Base-by-base conservation (phyloP, 73 alveolate species). In the Blepharisma stoltei region DNA sequence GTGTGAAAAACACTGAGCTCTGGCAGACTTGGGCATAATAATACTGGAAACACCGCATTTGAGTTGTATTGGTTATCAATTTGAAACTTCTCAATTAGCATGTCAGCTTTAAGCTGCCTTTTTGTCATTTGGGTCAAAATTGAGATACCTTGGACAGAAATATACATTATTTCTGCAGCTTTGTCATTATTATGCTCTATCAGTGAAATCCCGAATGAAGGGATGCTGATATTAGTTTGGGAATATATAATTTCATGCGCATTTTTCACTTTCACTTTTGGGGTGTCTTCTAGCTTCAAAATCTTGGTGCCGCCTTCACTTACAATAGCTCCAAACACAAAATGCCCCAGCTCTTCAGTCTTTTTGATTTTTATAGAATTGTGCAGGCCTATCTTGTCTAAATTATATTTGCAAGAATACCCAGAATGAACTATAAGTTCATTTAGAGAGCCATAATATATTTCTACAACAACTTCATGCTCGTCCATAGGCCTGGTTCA, bases 31-130 rank as follows among this genome's bases (percentile, higher is more conserved):
- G 90, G 86, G 47, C 86, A 77, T 20, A 83, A 52, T 25, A 83
- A 54, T 6, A 83, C 90, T 14, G 90, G 90, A 49, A 55, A 83
- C 69, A 78, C 32, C 18, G 90, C 82, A 23, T 55, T 76, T 47
- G 46, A 55, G 23, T 70, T 54, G 8, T 71, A 32, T 50, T 83
- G 81, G 50, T 80, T 80, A 38, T 83, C 90, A 5, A 83, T 44
- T 60, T 83, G 66, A 23, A 83, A 60, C n/a, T 78, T 60, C 27
- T 77, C 46, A 0, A 83, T 55, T 68, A 46, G 60, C 37, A 83
- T 37, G 27, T 83, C 69, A 8, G 80, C 66, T 48, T 52, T 67
- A 21, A 78, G 67, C 18, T 67, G 66, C 32, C 77, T 21, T 1
- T 81, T 78, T 11, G 87, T 83, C 25, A 77, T 60, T 25, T 54